Percentiles rank a stretch among this genome's conserved stretches.
Conservation (phyloP, 257 asterid genomes). For the Buddleja alternifolia region DNA sequence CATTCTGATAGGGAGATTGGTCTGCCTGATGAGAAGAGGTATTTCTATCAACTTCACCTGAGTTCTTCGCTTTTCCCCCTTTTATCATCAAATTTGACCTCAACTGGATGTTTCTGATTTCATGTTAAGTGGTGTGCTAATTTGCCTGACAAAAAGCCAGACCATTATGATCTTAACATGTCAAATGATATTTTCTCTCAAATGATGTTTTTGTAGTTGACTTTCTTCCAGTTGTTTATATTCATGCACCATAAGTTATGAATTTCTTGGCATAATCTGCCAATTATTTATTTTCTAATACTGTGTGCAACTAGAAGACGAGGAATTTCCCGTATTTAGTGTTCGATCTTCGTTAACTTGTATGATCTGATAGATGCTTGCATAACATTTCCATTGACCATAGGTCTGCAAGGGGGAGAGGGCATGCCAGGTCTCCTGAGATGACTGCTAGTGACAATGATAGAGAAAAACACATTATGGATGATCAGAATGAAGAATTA, state of each 20-base stretch:
- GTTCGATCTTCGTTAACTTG: conserved; percentile 5
- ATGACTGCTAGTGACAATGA: conserved; percentile 38
- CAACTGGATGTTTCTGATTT: conserved; percentile 3
- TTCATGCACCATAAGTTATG: background rate
- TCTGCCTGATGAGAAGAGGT: conserved; percentile 64
- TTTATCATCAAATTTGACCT: conserved; percentile 21
- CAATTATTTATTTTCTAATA: background rate
- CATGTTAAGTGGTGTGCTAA: background rate
- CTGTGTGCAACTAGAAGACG: background rate
- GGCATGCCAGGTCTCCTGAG: conserved; percentile 44
- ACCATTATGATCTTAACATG: background rate
- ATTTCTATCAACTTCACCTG: conserved; percentile 28
- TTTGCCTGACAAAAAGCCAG: background rate
- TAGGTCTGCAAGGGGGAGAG: conserved; percentile 62
- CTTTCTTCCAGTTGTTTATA: background rate
- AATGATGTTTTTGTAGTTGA: background rate
- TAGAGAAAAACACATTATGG: conserved; percentile 41
- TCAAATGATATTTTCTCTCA: background rate
- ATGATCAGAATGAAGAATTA: conserved; percentile 48
- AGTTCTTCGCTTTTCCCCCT: background rate
- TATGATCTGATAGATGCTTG: background rate
- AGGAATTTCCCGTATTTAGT: background rate
- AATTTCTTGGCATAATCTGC: conserved; percentile 7
- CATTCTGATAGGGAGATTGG: conserved; percentile 46
- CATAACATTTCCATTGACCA: conserved; percentile 18